These are phyloP conservation scores for Colletotrichum magnum DNA, from an alignment of 2,329 filamentous ascomycete genomes.

Conservation along the genomic window DNA sequence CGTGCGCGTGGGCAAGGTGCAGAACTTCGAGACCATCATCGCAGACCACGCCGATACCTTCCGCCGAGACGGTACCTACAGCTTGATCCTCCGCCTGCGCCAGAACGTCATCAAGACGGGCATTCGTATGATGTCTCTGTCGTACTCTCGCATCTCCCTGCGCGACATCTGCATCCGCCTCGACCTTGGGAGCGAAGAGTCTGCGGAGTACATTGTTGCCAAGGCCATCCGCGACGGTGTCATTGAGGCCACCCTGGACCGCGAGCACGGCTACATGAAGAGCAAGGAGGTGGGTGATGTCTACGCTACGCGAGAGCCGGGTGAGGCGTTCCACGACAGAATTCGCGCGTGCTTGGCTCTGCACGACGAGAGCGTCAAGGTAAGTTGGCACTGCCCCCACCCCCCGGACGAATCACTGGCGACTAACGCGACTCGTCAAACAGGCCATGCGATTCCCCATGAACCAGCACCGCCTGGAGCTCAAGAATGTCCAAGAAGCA, in stretches of 20 bases:
- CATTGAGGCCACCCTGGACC: constrained; percentile 94
- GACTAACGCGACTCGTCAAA: constrained; percentile 45
- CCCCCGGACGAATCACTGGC: background rate
- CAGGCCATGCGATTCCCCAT: constrained; percentile 99
- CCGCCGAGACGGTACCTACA: constrained; percentile 95
- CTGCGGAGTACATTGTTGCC: constrained; percentile 98
- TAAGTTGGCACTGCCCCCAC: constrained; percentile 52
- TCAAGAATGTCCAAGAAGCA: constrained; percentile 99
- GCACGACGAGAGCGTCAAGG: constrained; percentile 98
- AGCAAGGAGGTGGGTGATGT: constrained; percentile 97
- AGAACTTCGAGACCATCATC: constrained; percentile 91
- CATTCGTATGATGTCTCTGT: constrained; percentile 98
- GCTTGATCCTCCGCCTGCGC: constrained; percentile 90
- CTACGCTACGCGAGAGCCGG: constrained; percentile 94
- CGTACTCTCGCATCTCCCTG: constrained; percentile 96
- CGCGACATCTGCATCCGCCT: constrained; percentile 97
- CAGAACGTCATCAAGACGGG: constrained; percentile 99
- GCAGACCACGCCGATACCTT: constrained; percentile 86
- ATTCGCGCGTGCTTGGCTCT: constrained; percentile 92
- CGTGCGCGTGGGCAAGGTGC: constrained; percentile 95
- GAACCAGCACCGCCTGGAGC: constrained; percentile 97
- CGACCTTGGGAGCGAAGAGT: constrained; percentile 94
- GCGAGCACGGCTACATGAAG: constrained; percentile 98
- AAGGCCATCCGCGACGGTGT: constrained; percentile 98
- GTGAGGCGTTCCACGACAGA: constrained; percentile 97